Evolutionary conservation across 1,139 yeast species (phyloP), one percentile per base, ranked within the genome.

Genomic region (Magnusiomyces tetraspermus): DNA sequence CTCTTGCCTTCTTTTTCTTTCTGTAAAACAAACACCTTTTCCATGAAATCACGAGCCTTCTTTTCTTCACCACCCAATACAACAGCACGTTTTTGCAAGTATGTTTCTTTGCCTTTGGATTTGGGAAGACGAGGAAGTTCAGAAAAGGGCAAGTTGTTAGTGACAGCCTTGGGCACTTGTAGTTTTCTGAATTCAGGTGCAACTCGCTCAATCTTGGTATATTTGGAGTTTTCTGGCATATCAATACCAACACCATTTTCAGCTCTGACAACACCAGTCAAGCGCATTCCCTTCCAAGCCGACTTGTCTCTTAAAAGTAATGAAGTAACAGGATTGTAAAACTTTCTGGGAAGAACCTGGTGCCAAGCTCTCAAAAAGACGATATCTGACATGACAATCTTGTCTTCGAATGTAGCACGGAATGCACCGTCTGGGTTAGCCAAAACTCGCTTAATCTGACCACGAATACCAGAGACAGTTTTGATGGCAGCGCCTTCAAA

Each of bases 371-470:
- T 83, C 66, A 94, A 73, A 62, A 92, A 84, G 15, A 94, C 78
- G 51, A 87, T 85, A 68, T 92, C 98, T 57, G 95, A 79, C 84
- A 92, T 78, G 57, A 90, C 76, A 41, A 92, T 79, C 71, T 90
- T 92, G 67, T 94, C 99, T 69, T 94, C 99, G 69, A 94, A 94
- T 1, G 97, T 83, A n/a, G 98, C 98, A 67, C 99, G 80, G 74
- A 79, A 94, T 67, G 86, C 83, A n/a, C 99, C 99, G 56, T 90
- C 97, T 0, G 97, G 97, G 60, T 85, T 85, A 6, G 96, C 79
- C 58, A 94, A 74, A 0, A 97, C 98, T 60, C 97, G 78, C 67
- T 94, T 94, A 61, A 94, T 90, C 69, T 94, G 98, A 67, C 99
- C 99, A 62, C 98, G 76, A 56, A 94, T 88, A 54, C 99, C 98